Percentiles rank a stretch among this genome's conserved stretches.
Conservation (phyloP, 768 basidiomycete genomes). For the Hypholoma fasciculare region DNA sequence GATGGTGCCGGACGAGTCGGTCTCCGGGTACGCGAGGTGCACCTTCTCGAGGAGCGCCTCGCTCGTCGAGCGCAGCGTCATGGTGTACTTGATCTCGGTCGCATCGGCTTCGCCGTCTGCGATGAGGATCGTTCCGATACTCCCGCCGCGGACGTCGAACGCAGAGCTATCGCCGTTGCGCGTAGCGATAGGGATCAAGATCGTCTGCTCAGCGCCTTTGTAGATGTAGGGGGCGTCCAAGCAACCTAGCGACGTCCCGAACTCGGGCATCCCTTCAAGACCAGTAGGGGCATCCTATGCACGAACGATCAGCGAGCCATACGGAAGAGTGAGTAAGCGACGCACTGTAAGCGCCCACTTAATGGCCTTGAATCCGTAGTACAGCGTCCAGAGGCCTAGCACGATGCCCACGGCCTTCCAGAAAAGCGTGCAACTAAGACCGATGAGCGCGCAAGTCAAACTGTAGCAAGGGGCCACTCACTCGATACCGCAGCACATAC, state of each 20-base stretch:
- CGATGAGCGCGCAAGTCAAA: not conserved
- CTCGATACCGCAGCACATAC: slow-evolving; percentile 53
- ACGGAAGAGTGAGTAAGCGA: not conserved
- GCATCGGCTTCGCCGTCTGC: slow-evolving; percentile 40
- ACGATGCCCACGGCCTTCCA: slow-evolving; percentile 59
- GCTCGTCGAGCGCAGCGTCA: slow-evolving; percentile 46
- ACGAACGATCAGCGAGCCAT: not conserved
- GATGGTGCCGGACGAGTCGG: slow-evolving; percentile 28
- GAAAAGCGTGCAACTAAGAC: slow-evolving; percentile 47
- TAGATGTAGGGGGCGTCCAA: slow-evolving; percentile 44
- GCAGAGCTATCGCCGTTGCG: slow-evolving; percentile 36
- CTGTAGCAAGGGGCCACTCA: slow-evolving; percentile 22
- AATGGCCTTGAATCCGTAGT: slow-evolving; percentile 42
- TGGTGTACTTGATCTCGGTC: slow-evolving; percentile 47
- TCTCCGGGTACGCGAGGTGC: slow-evolving; percentile 33
- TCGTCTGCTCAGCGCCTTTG: slow-evolving; percentile 34
- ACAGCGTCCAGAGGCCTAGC: slow-evolving; percentile 36
- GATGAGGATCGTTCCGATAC: slow-evolving; percentile 52
- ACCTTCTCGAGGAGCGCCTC: slow-evolving; percentile 38
- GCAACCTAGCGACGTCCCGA: slow-evolving; percentile 54
- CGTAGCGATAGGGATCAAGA: slow-evolving; percentile 37
- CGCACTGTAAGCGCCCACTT: slow-evolving; percentile 49
- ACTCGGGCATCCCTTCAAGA: slow-evolving; percentile 56
- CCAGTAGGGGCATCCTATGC: slow-evolving; percentile 48
- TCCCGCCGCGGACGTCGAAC: slow-evolving; percentile 47